Conservation (phyloP, 1,139 yeast genomes). For the Suhomyces anneliseae region DNA sequence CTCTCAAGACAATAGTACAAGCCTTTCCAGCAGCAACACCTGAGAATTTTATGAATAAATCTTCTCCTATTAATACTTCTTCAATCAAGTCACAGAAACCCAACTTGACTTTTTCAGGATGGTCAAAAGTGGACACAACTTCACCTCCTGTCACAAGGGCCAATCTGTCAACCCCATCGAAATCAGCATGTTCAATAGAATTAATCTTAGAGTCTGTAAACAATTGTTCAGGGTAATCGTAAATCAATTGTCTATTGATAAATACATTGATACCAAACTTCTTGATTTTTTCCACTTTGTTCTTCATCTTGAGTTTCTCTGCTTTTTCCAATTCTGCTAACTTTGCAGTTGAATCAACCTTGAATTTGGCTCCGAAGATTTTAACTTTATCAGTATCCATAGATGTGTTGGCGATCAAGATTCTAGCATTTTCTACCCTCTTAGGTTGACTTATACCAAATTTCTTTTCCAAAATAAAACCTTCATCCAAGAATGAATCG, state of each 20-base stretch:
- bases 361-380: constrained; percentile 95
- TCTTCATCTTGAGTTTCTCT: constrained; percentile 89
- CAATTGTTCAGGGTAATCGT: constrained; percentile 96
- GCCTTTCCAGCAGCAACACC: constrained; percentile 97
- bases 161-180: constrained; percentile 95
- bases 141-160: constrained; percentile 98
- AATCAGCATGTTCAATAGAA: constrained; percentile 97
- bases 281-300: constrained; percentile 82
- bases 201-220: constrained; percentile 85
- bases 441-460: constrained; percentile 96
- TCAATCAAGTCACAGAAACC: constrained; percentile 91
- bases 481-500: constrained; percentile 94
- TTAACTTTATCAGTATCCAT: constrained; percentile 98
- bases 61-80: constrained; percentile 92
- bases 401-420: constrained; percentile 91
- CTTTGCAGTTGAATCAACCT: constrained; percentile 92
- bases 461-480: constrained; percentile 84
- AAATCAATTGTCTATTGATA: constrained; percentile 92
- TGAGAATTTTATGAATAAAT: constrained; percentile 78
- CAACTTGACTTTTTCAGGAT: constrained; percentile 79
- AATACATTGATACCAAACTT: constrained; percentile 84
- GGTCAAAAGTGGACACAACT: constrained; percentile 94
- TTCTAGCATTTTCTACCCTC: constrained; percentile 76
- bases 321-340: constrained; percentile 96
- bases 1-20: constrained; percentile 92